Conservation (phyloP, 805 yeast genomes). For the Candida lessepsii region DNA sequence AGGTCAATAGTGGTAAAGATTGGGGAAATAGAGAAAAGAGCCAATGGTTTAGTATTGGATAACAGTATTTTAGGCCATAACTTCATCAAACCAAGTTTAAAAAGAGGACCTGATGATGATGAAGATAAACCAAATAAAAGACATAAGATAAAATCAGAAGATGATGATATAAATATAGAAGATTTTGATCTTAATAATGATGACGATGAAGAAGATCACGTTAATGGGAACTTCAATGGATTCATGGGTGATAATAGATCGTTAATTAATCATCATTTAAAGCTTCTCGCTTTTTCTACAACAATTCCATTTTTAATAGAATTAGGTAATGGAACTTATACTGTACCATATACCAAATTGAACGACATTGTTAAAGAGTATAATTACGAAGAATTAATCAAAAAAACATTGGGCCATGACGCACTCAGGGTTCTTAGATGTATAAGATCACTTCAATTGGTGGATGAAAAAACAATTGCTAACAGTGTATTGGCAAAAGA, state of each 20-base stretch:
- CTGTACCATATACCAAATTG: conserved; percentile 60
- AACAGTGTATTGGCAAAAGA: conserved; percentile 76
- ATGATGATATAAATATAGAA: conserved; percentile 22
- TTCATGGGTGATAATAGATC: conserved; percentile 21
- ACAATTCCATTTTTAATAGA: conserved; percentile 60
- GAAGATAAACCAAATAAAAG: conserved; percentile 22
- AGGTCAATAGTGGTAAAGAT: conserved; percentile 36
- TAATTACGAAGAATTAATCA: conserved; percentile 56
- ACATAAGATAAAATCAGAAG: conserved; percentile 15
- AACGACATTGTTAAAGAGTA: conserved; percentile 45
- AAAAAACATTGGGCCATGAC: conserved; percentile 61
- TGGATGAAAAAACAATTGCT: conserved; percentile 82
- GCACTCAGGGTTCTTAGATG: conserved; percentile 77
- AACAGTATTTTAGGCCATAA: conserved; percentile 45
- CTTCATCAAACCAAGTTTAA: conserved; percentile 35
- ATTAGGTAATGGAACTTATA: conserved; percentile 52
- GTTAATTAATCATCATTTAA: conserved; percentile 63
- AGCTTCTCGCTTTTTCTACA: conserved; percentile 54
- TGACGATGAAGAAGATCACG: conserved; percentile 1
- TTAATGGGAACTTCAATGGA: conserved; percentile 11
- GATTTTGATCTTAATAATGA: conserved; percentile 2
- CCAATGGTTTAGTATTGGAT: conserved; percentile 42
- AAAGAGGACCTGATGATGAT: conserved; percentile 20
- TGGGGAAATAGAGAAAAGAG: conserved; percentile 30
- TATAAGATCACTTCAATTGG: conserved; percentile 63